Evolutionary conservation across 73 alveolate species (phyloP).

Genomic region (Tetrahymena elliotti): DNA sequence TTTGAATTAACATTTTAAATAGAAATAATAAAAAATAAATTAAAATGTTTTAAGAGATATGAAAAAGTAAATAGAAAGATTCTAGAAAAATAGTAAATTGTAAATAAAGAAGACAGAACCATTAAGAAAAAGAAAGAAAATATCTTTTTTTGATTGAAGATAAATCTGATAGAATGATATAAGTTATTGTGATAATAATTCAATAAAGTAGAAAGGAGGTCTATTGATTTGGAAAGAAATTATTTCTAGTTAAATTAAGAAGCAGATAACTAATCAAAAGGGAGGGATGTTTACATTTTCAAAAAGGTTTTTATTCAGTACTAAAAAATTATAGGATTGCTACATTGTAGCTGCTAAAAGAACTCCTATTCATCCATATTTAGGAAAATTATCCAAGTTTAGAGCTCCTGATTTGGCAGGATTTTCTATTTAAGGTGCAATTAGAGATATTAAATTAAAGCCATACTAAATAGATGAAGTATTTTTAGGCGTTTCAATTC

Average conservation of each 20-base stretch:
- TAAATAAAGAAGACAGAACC: neutral
- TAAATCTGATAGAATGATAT: neutral
- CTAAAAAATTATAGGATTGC: neutral
- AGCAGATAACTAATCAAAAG: neutral
- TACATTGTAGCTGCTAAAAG: neutral
- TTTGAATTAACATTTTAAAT: neutral
- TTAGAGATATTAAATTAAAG: neutral
- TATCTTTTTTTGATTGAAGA: neutral
- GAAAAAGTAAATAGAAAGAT: neutral
- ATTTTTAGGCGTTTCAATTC: constrained; percentile 6
- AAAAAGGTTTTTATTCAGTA: neutral
- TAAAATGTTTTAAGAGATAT: neutral
- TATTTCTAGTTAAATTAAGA: neutral
- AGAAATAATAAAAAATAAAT: neutral
- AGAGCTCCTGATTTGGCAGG: constrained; percentile 1
- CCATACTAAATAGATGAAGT: constrained; percentile 14
- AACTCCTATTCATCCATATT: neutral
- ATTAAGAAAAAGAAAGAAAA: neutral
- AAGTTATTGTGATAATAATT: neutral
- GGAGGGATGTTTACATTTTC: neutral
- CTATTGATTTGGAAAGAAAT: neutral
- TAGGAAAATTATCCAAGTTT: neutral
- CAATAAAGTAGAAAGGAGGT: neutral
- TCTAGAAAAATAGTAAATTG: neutral
- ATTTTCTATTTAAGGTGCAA: neutral